Base-by-base conservation (phyloP, 2,329 filamentous ascomycete genomes). In the Fusarium redolens region DNA sequence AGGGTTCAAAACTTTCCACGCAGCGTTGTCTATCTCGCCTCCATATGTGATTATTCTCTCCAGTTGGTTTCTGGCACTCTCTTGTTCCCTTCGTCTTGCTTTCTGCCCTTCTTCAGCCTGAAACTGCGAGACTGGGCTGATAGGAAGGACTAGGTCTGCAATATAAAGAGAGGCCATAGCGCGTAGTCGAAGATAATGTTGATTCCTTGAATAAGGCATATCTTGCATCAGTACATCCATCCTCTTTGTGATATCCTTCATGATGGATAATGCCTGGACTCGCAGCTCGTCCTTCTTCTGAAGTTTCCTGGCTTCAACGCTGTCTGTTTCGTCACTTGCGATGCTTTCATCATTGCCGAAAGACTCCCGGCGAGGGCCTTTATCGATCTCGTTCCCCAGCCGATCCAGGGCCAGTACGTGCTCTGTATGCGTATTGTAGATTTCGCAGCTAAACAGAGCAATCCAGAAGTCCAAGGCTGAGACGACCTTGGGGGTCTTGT, bases 391-490 rank as follows among this genome's bases (percentile, higher is more conserved):
- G 14, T 79, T 80, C 8, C 73, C 77, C 31, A 66, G 62, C n/a
- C 77, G 79, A 60, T 83, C 79, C 41, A 88, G 77, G 15, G 82
- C 86, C 56, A 79, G 78, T 61, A 80, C 83, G 77, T 88, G 88
- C 83, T 90, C 90, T 51, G 89, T 85, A 77, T 93, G 89, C 3
- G 91, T 85, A 69, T 92, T 90, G 79, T 94, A 95, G 57, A 97
- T 88, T 89, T 96, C 96, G 50, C 94, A 88, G 54, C 91, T 91
- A 75, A 96, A 91, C 83, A 97, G 88, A 18, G 92, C 92, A 18
- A 93, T 91, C 83, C 94, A 95, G 79, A 98, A 97, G 68, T 94
- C 91, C 41, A 93, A 79, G 15, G 93, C 90, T 72, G 90, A 92
- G 45, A 91, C 82, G 6, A 86, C 83, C 56, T 89, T 83, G 1